Base-by-base conservation (phyloP, 192 early-diverging fungal species). In the Coemansia sp. region DNA sequence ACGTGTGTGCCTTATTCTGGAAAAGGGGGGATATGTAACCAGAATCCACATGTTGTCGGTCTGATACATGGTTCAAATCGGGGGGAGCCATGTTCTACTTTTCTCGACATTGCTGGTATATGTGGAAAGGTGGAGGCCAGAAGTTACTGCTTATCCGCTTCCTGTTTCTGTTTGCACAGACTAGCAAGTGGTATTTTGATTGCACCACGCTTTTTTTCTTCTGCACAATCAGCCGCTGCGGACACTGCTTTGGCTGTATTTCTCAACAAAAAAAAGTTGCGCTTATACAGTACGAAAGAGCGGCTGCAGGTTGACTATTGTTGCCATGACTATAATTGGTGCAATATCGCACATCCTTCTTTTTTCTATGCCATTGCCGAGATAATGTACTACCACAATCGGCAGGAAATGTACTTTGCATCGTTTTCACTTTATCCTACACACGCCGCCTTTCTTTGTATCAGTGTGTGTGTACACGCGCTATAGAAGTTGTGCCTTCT, bases 271-370 rank as follows among this genome's bases (percentile, higher is more conserved):
- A 38, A 38, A 38, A 12, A 38, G 34, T 38, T 38, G 34, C 34
- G 34, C 34, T 38, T 38, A 38, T 38, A 38, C 34, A 38, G 34
- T 9, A 38, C 34, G 34, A 38, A 38, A 9, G 10, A 38, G 34
- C 34, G 34, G 34, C 34, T 38, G 34, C 34, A 38, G 34, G 41
- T 56, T 53, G 60, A 62, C 60, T 62, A 69, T 69, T 69, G 67
- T 69, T 38, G 49, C 58, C 56, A 55, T 16, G 44, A 49, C 60
- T 62, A 69, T 69, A 58, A 69, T 62, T 69, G 57, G 66, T 30
- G 66, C 58, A 68, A 68, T 68, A 68, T 61, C 10, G 34, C 34
- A 38, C 34, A 38, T 38, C 34, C 34, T 38, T 38, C n/a, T 30
- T 30, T 30, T 30, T 38, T 60, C 28, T 54, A 54, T 62, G 55